Conservation (phyloP, 2,329 filamentous ascomycete genomes). For the Fusarium illudens region DNA sequence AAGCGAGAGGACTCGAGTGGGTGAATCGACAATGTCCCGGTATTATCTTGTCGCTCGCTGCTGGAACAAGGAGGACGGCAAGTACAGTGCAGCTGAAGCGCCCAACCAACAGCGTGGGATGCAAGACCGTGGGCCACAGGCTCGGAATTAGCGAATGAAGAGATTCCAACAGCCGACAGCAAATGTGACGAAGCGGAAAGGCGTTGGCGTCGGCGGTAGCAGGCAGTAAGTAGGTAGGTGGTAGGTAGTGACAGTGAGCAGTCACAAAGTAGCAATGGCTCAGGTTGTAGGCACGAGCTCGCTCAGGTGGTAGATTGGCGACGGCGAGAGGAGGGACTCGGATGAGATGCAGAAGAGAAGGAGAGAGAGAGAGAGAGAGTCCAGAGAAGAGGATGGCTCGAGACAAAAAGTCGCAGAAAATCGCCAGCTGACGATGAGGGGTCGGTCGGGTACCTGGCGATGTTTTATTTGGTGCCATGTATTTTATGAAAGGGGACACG, state of each 20-base stretch:
- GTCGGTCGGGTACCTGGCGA: slow-evolving; percentile 41
- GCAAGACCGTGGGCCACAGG: slow-evolving; percentile 42
- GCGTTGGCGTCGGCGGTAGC: slow-evolving; percentile 34
- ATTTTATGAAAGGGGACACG: slow-evolving; percentile 46
- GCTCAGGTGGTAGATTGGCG: not conserved
- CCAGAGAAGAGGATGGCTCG: slow-evolving; percentile 14
- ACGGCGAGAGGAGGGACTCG: not conserved
- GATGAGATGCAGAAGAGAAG: slow-evolving; percentile 12
- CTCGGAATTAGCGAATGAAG: slow-evolving; percentile 40
- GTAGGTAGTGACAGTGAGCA: slow-evolving; percentile 25
- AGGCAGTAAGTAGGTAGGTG: slow-evolving; percentile 8
- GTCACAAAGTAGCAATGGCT: slow-evolving; percentile 11
- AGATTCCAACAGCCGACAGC: slow-evolving; percentile 41
- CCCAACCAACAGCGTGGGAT: slow-evolving; percentile 40
- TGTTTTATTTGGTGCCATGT: slow-evolving; percentile 45
- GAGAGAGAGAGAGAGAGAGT: slow-evolving; percentile 11
- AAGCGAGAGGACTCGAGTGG: slow-evolving; percentile 2
- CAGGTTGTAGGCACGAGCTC: slow-evolving; percentile 5
- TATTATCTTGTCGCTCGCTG: slow-evolving; percentile 14
- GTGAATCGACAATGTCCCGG: slow-evolving; percentile 7
- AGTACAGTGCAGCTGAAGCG: slow-evolving; percentile 30
- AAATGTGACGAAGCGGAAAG: slow-evolving; percentile 41
- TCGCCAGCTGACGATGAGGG: slow-evolving; percentile 38
- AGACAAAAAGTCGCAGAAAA: slow-evolving; percentile 24
- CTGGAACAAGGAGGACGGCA: slow-evolving; percentile 25